These are phyloP conservation scores for Casuarina cunninghamiana DNA, from an alignment of 306 rosid genomes.

Conservation along the genomic window DNA sequence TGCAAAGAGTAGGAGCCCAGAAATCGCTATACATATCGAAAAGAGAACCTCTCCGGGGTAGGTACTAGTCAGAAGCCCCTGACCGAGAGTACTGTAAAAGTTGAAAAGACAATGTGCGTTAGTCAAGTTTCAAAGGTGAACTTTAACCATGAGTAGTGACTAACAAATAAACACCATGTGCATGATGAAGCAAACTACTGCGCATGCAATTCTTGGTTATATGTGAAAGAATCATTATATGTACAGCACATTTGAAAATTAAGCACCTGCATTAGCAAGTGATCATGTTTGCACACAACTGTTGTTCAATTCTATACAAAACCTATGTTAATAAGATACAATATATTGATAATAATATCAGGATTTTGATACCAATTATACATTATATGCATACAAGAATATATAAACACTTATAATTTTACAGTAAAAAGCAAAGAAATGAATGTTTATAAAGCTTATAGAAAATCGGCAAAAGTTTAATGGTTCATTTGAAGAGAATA, in stretches of 20 bases:
- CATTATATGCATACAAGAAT: no score
- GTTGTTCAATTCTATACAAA: no score
- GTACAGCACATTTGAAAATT: neutral
- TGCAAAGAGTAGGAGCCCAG: slow-evolving; percentile 78
- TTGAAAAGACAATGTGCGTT: slow-evolving; percentile 26
- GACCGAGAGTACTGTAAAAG: slow-evolving; percentile 83
- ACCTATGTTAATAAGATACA: no score
- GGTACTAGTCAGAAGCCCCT: slow-evolving; percentile 85
- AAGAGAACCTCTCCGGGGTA: slow-evolving; percentile 72
- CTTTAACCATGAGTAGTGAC: neutral
- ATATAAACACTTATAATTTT: no score
- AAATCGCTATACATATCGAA: slow-evolving; percentile 68
- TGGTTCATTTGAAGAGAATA: no score
- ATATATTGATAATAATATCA: no score
- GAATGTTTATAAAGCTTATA: no score
- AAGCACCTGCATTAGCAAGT: neutral
- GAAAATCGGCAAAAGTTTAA: no score
- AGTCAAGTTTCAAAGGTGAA: slow-evolving; percentile 1
- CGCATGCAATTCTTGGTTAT: neutral
- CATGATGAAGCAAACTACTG: neutral
- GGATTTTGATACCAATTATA: no score
- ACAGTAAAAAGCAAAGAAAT: no score
- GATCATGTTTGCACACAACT: neutral
- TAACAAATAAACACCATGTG: neutral
- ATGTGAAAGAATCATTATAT: neutral